Evolutionary conservation across 176 grass and related monocot genomes (phyloP).

Genomic region (Rhipidocladum racemiflorum): DNA sequence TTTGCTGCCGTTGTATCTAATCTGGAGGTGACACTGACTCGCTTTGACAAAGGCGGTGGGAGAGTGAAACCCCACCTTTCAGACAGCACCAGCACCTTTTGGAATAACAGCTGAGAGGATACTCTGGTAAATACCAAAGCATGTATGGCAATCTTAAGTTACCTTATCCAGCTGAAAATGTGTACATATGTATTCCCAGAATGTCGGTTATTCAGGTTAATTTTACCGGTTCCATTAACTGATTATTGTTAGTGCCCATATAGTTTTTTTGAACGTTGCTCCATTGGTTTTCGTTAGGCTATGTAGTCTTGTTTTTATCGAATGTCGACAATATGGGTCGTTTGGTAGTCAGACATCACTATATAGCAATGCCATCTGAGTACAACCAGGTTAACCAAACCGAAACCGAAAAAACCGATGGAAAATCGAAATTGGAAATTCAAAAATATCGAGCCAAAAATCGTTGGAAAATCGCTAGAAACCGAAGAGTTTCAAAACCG

Average conservation of each 20-base stretch:
- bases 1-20: constrained; percentile 14
- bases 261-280: background rate
- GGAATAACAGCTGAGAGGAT: background rate
- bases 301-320: background rate
- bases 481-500: no score
- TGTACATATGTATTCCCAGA: constrained; percentile 22
- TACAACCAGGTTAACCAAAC: no score
- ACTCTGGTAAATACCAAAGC: constrained; percentile 19
- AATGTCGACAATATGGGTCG: background rate
- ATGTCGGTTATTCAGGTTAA: background rate
- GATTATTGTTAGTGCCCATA: background rate
- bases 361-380: background rate
- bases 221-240: background rate
- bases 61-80: background rate
- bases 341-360: background rate
- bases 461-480: no score
- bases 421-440: no score
- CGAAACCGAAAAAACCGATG: no score
- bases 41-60: background rate
- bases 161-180: background rate
- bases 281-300: background rate
- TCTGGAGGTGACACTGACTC: background rate
- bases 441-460: no score
- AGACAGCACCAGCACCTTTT: background rate
- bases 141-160: constrained; percentile 4